Evolutionary conservation across 2,329 filamentous ascomycete species (phyloP).

Genomic region (Trichoderma aggressivum): DNA sequence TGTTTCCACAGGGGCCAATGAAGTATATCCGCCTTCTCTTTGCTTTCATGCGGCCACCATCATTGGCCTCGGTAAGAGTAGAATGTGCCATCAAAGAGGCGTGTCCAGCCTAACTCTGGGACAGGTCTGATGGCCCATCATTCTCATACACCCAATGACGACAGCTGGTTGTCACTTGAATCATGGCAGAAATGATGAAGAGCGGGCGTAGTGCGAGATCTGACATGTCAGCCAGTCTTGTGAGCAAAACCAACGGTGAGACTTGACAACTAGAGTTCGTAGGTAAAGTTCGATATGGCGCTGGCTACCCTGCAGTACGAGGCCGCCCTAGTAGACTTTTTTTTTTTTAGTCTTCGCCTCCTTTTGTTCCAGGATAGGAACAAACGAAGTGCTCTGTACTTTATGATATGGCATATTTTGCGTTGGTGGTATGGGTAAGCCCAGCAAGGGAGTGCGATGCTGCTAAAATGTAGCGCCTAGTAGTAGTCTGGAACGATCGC

Average conservation of each 20-base stretch:
- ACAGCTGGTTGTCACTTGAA: conserved; percentile 13
- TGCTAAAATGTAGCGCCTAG: not conserved
- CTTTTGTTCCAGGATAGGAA: not conserved
- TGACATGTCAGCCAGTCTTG: conserved; percentile 26
- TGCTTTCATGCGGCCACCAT: not conserved
- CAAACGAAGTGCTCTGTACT: not conserved
- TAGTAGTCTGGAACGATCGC: not conserved
- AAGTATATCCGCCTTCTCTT: not conserved
- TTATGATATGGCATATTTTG: not conserved
- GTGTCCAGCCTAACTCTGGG: not conserved
- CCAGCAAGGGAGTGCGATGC: not conserved
- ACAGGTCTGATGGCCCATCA: not conserved
- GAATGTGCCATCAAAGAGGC: not conserved
- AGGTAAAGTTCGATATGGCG: conserved; percentile 4
- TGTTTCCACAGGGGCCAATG: not conserved
- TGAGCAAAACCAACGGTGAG: conserved; percentile 1
- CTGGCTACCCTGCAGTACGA: not conserved
- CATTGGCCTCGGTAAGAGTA: not conserved
- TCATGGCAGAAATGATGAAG: conserved; percentile 2
- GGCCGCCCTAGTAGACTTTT: not conserved
- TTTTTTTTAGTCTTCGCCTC: not conserved
- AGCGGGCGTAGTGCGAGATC: conserved; percentile 24
- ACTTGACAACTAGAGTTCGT: not conserved
- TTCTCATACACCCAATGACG: conserved; percentile 12
- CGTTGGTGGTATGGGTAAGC: not conserved